Base-by-base conservation (phyloP, 2,329 filamentous ascomycete species). In the Exophiala spinifera region DNA sequence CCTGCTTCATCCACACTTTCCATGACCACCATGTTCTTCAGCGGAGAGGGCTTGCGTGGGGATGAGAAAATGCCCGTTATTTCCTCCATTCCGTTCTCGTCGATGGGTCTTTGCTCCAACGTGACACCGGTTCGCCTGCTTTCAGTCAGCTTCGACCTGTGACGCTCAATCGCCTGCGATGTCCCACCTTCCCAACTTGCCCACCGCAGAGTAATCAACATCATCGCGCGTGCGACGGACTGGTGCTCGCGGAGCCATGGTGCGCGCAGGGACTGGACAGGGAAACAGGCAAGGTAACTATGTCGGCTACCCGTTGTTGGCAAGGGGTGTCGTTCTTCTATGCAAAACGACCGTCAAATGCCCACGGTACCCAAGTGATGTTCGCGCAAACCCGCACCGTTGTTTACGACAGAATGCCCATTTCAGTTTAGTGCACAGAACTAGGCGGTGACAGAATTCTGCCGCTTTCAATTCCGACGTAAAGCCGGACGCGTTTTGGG, bases 11-110 rank as follows among this genome's bases (percentile, higher is more conserved):
- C 55, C 17, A 64, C 66, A 53, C 34, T 55, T 20, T 62, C 50
- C 53, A 61, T 44, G 7, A 59, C 31, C 4, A 51, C 49, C 43
- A 53, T 36, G 13, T 40, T 60, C 55, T 66, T 66, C 19, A 65
- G 58, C 1, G 77, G 74, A n/a, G 78, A 79, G 50, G 71, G 74
- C 65, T 85, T 88, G 61, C 83, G 81, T 13, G 91, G 91, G 17
- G 91, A 96, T 7, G 91, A 96, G 71, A 96, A 96, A 61, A 97
- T 83, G 62, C 84, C 83, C 33, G 92, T 88, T 55, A 96, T 81
- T 33, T 89, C 87, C 69, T 96, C 90, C 76, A 99, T 85, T 70
- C 92, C 94, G 78, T 96, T 79, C 69, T 95, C 91, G 73, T 97
- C 92, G 73, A 90, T 87, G 57, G 85, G 77, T 49, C 89, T 89